Conservation (phyloP, 345 rosid species). For the Euclidium syriacum region DNA sequence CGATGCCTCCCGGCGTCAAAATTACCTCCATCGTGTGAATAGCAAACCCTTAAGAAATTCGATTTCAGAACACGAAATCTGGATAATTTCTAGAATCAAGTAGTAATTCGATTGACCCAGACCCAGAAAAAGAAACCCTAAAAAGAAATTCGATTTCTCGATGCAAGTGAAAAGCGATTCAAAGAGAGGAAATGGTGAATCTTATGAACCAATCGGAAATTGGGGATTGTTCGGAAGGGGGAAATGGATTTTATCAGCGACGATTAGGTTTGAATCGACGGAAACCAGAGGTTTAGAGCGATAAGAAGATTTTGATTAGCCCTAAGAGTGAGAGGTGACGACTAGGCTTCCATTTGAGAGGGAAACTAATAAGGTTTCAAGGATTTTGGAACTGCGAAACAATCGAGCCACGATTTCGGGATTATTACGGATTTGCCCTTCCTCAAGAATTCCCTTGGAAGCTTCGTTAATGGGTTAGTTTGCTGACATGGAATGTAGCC, state of each 20-base stretch:
- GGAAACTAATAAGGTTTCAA: constrained; percentile 10
- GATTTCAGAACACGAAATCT: neutral
- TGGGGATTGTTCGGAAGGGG: neutral
- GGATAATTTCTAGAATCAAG: neutral
- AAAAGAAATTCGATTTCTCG: too few relatives aligned
- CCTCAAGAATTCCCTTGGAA: constrained; percentile 1
- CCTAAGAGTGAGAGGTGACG: neutral
- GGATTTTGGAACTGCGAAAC: neutral
- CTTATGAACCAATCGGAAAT: neutral
- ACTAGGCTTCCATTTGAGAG: constrained; percentile 1
- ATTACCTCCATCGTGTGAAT: constrained; percentile 32
- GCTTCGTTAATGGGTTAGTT: constrained; percentile 4
- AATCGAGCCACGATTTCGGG: neutral
- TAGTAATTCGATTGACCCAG: neutral
- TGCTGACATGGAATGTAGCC: neutral
- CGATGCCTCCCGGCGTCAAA: constrained; percentile 63
- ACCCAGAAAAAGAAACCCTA: neutral
- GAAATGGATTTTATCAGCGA: too few relatives aligned
- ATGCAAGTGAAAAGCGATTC: neutral
- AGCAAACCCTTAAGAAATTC: neutral
- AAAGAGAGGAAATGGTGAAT: neutral
- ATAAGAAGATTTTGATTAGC: neutral
- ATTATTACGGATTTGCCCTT: neutral
- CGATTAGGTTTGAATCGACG: neutral
- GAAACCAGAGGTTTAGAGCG: neutral